Evolutionary conservation across 2,329 filamentous ascomycete genomes (phyloP).

Genomic region (Phaeosphaeria sp.): DNA sequence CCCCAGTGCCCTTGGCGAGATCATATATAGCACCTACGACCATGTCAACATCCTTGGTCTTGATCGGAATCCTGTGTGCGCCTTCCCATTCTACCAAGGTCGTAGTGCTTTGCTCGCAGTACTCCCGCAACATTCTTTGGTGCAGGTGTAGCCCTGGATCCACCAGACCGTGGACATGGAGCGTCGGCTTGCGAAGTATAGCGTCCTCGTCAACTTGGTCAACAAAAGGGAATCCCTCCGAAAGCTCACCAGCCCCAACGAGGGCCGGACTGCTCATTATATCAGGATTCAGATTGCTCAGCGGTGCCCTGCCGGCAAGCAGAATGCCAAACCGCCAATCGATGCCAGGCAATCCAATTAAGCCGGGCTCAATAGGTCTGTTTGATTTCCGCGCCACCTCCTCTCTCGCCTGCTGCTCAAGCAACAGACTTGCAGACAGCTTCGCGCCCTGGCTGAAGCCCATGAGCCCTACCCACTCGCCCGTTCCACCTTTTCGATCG

Average conservation of each 20-base stretch:
- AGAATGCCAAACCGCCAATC: slow-evolving; percentile 67
- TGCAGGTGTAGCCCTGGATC: slow-evolving; percentile 68
- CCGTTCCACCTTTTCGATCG: slow-evolving; percentile 46
- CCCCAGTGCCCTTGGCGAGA: slow-evolving; percentile 59
- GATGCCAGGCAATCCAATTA: slow-evolving; percentile 32
- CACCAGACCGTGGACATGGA: slow-evolving; percentile 71
- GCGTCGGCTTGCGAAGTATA: slow-evolving; percentile 64
- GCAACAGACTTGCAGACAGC: slow-evolving; percentile 53
- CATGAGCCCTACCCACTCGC: slow-evolving; percentile 58
- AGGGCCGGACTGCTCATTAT: slow-evolving; percentile 45
- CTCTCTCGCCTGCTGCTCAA: slow-evolving; percentile 65
- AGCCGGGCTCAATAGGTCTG: slow-evolving; percentile 23
- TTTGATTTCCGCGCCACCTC: slow-evolving; percentile 36
- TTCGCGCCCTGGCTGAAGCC: slow-evolving; percentile 61
- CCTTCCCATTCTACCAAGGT: slow-evolving; percentile 76
- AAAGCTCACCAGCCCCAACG: slow-evolving; percentile 51
- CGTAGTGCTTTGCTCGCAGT: slow-evolving; percentile 63
- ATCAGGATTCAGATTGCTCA: slow-evolving; percentile 60
- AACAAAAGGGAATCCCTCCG: slow-evolving; percentile 50
- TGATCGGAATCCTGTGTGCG: slow-evolving; percentile 73
- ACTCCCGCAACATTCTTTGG: slow-evolving; percentile 61
- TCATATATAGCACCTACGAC: slow-evolving; percentile 61
- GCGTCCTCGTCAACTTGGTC: slow-evolving; percentile 50
- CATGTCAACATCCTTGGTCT: slow-evolving; percentile 67
- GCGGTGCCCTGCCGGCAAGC: slow-evolving; percentile 66